phyloP scores from a whole-genome alignment of 306 rosid genomes.

The Trifolium repens region DNA sequence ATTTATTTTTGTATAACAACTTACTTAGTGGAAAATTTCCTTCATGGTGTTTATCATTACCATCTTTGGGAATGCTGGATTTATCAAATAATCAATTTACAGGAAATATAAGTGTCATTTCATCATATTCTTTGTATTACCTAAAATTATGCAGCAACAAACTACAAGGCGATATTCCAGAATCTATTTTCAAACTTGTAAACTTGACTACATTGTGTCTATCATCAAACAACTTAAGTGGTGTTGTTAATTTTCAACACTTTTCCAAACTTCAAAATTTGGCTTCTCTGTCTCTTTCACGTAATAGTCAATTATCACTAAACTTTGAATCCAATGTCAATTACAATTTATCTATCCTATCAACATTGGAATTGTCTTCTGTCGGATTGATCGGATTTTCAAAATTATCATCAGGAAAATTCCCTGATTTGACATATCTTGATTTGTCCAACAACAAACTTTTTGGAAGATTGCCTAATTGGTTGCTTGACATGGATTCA shows the following conservation, averaged over 20 bases:
- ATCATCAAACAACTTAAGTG: not conserved
- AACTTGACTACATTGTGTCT: not conserved
- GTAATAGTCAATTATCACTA: not conserved
- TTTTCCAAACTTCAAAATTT: not conserved
- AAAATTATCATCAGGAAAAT: not conserved
- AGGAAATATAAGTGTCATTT: not conserved
- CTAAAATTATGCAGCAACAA: not conserved
- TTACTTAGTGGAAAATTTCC: constrained; percentile 17
- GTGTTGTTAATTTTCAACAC: not conserved
- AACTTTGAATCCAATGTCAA: not conserved
- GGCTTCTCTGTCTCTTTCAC: not conserved
- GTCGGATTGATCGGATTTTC: not conserved
- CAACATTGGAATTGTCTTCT: not conserved
- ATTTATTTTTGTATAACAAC: not conserved
- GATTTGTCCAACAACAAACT: constrained; percentile 14
- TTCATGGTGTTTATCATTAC: constrained; percentile 7
- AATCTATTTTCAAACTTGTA: not conserved
- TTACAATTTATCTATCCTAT: not conserved
- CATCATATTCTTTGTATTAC: not conserved
- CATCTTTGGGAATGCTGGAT: not conserved
- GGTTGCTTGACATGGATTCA: constrained; percentile 10
- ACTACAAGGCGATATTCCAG: constrained; percentile 1
- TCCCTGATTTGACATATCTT: not conserved
- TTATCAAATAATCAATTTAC: not conserved
- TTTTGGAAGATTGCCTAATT: not conserved